Percentiles rank a stretch among this genome's conserved stretches.
These are phyloP conservation scores for Trichosporon coremiiforme DNA, from an alignment of 1,284 basidiomycete genomes.

Conservation along the genomic window DNA sequence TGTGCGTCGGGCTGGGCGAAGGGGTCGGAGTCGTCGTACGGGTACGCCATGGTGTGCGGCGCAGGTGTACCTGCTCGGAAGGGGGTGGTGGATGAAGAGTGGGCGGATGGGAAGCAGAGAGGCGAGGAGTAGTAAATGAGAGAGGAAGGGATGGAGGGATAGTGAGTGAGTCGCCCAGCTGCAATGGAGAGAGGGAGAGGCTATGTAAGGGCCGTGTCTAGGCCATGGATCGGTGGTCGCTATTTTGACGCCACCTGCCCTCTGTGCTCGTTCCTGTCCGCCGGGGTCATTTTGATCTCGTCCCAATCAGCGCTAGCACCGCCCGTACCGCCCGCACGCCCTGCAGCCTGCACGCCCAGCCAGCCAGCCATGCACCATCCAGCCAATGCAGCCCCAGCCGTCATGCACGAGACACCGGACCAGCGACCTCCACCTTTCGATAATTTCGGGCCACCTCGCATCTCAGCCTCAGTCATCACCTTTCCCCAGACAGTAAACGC, in stretches of 20 bases:
- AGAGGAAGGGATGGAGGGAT: background rate
- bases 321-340: background rate
- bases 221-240: background rate
- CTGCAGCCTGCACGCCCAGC: background rate
- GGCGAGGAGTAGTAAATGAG: background rate
- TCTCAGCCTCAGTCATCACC: background rate
- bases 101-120: background rate
- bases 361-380: background rate
- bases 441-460: constrained; percentile 4
- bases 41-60: constrained; percentile 23
- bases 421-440: background rate
- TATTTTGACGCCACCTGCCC: constrained; percentile 5
- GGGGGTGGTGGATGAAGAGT: background rate
- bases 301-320: background rate
- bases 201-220: constrained; percentile 8
- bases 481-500: background rate
- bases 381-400: no score
- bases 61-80: background rate
- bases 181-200: background rate
- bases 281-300: constrained; percentile 2
- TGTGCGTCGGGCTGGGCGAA: constrained; percentile 22
- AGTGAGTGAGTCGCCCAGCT: no score
- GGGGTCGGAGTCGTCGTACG: constrained; percentile 20
- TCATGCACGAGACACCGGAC: background rate
- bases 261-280: background rate